Base-by-base conservation (phyloP, 2,329 filamentous ascomycete species). In the Cladosporium sp. region DNA sequence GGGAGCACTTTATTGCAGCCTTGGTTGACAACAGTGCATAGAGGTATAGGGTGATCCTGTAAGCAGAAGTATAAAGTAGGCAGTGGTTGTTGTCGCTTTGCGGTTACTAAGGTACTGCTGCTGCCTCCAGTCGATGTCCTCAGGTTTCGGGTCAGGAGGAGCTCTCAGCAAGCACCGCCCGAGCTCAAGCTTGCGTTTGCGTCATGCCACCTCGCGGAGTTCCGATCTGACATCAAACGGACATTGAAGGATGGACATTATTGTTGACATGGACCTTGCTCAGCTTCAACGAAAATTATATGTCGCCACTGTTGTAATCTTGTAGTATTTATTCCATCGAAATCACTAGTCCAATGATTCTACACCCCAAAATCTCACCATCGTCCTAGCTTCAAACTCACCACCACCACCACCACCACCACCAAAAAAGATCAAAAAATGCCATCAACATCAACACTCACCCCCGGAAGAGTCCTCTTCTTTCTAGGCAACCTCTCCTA, bases 401-500 rank as follows among this genome's bases (percentile, higher is more conserved):
- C 25, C 28, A 25, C 53, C 53, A 36, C 34, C 21, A 32, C 32
- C 5, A 8, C 30, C 30, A 32, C 30, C 28, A 28, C 28, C 28
- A 28, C 28, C 28, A 28, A 36, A 32, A 43, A 39, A 14, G 5
- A 30, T 1, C 43, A 5, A 11, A n/a, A 23, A n/a, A 65, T 65
- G 57, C 6, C 56, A 21, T n/a, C 28, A 4, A 28, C 7, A 7
- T 56, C 56, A 46, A 21, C 39, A 21, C 26, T 73, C 56, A 73
- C 72, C 5, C 62, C 67, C 14, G 77, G 76, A 57, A 73, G 74
- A 49, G 34, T 64, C 46, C 66, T 77, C 64, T 71, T 79, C 43
- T 63, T 72, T 28, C 64, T 78, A 30, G 70, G 71, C 28, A 76
- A 75, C 56, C 67, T 78, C 4, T 34, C 71, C 46, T 77, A 76